Evolutionary conservation across 805 yeast genomes (phyloP), one percentile per base, ranked within the genome.

Genomic region (Kazachstania kunashirensis): DNA sequence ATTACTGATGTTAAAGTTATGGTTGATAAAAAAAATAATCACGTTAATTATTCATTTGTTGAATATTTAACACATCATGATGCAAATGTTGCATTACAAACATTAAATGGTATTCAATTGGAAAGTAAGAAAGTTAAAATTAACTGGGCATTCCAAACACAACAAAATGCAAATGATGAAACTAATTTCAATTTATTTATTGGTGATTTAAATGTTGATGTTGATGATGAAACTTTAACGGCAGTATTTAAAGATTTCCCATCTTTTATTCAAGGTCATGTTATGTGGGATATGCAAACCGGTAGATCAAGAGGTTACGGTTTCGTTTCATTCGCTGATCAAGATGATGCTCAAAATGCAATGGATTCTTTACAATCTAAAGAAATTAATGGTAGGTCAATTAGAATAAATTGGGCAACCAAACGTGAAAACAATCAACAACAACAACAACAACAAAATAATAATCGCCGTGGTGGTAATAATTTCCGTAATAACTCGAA

Each of bases 281-380:
- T 85, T 23, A 86, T 85, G 95, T 85, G 96, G 95, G 95, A 86
- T 57, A 84, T 84, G 94, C 88, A 83, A 57, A 80, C 92, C 18
- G 92, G 94, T 29, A 70, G 95, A 54, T 84, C 94, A 3, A 70
- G 95, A 61, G 94, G 95, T 25, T 85, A 85, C 53, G 95, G 96
- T 2, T 85, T 86, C 59, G 92, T 84, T 10, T 78, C 89, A 1
- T 86, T 86, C 51, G 58, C 65, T 19, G 72, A 70, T 18, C 73
- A 69, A 43, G 60, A 65, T 14, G 89, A 84, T 45, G 95, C 95
- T 2, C 84, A 80, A 49, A 59, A 57, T 35, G 94, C 94, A 20
- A 63, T 84, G 45, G 70, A 68, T 39, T 61, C 77, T 20, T 83
- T 79, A 84, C 80, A 80, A 56, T 94, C 94, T 34, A 70, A 68